Conservation (phyloP, 2,329 filamentous ascomycete species). For the Plenodomus biglobosus region DNA sequence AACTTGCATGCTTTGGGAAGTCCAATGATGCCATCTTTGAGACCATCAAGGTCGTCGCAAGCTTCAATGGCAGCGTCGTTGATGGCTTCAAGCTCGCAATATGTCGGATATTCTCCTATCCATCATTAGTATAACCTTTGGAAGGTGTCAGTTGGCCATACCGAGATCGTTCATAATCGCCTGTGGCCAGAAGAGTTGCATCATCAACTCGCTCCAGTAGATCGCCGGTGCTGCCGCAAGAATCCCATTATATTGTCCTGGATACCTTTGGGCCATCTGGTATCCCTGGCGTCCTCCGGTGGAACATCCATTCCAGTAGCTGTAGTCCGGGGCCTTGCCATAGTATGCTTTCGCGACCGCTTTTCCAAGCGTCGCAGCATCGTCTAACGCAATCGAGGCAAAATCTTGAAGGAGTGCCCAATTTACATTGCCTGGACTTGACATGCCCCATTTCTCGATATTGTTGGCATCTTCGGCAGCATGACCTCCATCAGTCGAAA, state of each 20-base stretch:
- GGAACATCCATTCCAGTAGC: slow-evolving; percentile 38
- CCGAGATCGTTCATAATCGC: slow-evolving; percentile 30
- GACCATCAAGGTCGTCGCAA: slow-evolving; percentile 32
- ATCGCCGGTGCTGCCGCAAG: slow-evolving; percentile 33
- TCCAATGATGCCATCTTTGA: slow-evolving; percentile 36
- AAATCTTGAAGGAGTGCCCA: slow-evolving; percentile 35
- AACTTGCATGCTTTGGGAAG: slow-evolving; percentile 26
- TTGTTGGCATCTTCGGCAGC: slow-evolving; percentile 2
- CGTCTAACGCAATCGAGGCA: slow-evolving; percentile 34
- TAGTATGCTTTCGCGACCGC: slow-evolving; percentile 30
- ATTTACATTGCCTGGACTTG: slow-evolving; percentile 22
- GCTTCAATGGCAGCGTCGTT: slow-evolving; percentile 12
- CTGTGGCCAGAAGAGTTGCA: slow-evolving; percentile 25
- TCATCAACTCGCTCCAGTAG: slow-evolving; percentile 16
- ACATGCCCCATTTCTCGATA: slow-evolving; percentile 8
- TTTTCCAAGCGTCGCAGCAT: slow-evolving; percentile 35
- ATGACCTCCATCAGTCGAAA: slow-evolving; percentile 26
- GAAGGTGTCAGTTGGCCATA: not conserved
- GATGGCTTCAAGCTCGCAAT: slow-evolving; percentile 28
- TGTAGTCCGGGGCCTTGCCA: slow-evolving; percentile 25
- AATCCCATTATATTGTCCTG: slow-evolving; percentile 34
- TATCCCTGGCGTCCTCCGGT: slow-evolving; percentile 30
- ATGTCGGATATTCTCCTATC: slow-evolving; percentile 7
- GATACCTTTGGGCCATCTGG: slow-evolving; percentile 35
- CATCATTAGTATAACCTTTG: not conserved